Evolutionary conservation across 768 basidiomycete species (phyloP).

Genomic region (Pleurotus tuoliensis): DNA sequence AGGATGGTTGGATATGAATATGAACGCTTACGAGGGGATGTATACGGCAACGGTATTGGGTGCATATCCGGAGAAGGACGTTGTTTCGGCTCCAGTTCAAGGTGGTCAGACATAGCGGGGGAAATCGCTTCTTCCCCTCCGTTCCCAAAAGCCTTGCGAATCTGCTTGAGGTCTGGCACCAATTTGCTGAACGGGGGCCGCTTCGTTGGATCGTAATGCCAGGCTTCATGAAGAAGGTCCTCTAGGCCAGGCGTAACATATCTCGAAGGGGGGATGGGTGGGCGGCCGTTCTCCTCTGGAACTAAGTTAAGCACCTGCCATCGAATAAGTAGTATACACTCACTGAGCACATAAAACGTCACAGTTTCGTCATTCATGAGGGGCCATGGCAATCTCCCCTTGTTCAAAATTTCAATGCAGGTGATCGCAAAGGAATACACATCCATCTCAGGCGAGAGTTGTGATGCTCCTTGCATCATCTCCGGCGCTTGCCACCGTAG

Average conservation of each 20-base stretch:
- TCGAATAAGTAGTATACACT: conserved; percentile 14
- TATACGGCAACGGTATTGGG: conserved; percentile 24
- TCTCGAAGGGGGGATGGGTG: conserved; percentile 38
- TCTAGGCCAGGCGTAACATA: conserved; percentile 29
- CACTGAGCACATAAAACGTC: conserved; percentile 47
- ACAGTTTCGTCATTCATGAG: conserved; percentile 48
- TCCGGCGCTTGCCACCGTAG: conserved; percentile 75
- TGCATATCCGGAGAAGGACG: conserved; percentile 38
- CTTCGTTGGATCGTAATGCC: conserved; percentile 47
- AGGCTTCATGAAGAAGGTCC: conserved; percentile 50
- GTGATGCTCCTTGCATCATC: conserved; percentile 57
- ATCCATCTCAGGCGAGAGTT: conserved; percentile 57
- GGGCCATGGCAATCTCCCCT: conserved; percentile 60
- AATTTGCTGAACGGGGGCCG: conserved; percentile 53
- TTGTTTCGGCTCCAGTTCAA: conserved; percentile 15
- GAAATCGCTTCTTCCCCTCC: conserved; percentile 25
- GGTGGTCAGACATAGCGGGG: conserved; percentile 22
- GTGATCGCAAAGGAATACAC: conserved; percentile 68
- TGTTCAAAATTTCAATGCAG: conserved; percentile 59
- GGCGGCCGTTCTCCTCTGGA: conserved; percentile 49
- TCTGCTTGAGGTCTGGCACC: conserved; percentile 38
- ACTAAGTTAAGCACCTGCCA: not conserved
- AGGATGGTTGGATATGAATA: too few relatives aligned
- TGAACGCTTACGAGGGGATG: conserved; percentile 10
- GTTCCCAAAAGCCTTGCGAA: conserved; percentile 37